Evolutionary conservation across 2,329 filamentous ascomycete species (phyloP), one percentile per base, ranked within the genome.

Genomic region (Xylaria sp.): DNA sequence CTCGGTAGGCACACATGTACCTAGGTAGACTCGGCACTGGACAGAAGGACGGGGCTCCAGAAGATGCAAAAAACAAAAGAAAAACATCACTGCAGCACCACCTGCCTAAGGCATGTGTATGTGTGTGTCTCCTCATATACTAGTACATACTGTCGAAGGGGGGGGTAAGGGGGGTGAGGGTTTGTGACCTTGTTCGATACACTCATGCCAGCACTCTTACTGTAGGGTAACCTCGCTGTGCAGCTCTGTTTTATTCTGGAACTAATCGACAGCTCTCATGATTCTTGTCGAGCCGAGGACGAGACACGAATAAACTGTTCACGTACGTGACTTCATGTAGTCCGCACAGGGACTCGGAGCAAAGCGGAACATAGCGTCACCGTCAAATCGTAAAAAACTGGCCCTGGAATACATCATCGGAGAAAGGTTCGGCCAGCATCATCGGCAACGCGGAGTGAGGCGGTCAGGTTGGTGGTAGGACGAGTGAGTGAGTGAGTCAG

Each of bases 1-100:
- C 60, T 60, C 56, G 58, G 64, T 15, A 44, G n/a, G 50, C 28
- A 51, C 10, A 25, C 31, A 54, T 8, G 50, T 54, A 37, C 18
- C n/a, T 28, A 28, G 13, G 55, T 69, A 61, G 66, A 62, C 60
- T 64, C 65, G 67, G 56, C 64, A 69, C 73, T 75, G 75, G 50
- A 46, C 62, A 62, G 37, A 15, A 64, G 55, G 60, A 56, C 61
- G 50, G 66, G 60, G 56, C 66, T 61, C 61, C 48, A 60, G 18
- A 72, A 72, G 75, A 74, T 73, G 68, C 46, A 69, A 63, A 63
- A 62, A 50, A 48, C 51, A 65, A 69, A 69, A 69, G 66, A 65
- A 69, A 69, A 69, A 51, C 50, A 63, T 60, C 10, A 28, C 55
- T 68, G 50, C 61, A 68, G 56, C 65, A 37, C 39, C 20, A 48